Evolutionary conservation across 371 early-diverging fungal species (phyloP), one percentile per base, ranked within the genome.

Genomic region (Mortierella sp.): DNA sequence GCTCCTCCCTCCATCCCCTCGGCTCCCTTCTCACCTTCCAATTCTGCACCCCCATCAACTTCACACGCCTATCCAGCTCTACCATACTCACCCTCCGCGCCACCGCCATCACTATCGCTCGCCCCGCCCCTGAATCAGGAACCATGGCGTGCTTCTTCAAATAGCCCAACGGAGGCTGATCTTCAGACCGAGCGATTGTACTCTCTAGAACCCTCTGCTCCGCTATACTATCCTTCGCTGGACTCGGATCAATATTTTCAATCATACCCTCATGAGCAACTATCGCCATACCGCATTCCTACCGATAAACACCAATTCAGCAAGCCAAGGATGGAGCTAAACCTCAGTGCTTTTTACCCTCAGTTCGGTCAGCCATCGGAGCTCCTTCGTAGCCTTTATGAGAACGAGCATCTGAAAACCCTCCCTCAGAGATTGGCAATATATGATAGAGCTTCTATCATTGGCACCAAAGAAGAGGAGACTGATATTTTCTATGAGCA

Each of bases 111-210:
- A 45, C 45, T 15, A 17, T 40, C 61, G 0, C 26, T 15, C 28
- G 31, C 59, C 23, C 34, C 45, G 2, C 42, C 54, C n/a, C 28
- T 23, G 10, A n/a, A 15, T 22, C 66, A 51, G 43, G 42, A 47
- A 19, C 59, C 75, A 69, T 75, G 75, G 75, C 51, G 45, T n/a
- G 37, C 70, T 3, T 26, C 47, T 0, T 63, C 67, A 15, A 51
- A 54, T 32, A 62, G 43, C 58, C 74, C 74, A 1, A 54, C 54
- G 3, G 68, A 56, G 28, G 40, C 43, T 2, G 74, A 74, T n/a
- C 58, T 62, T 13, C 64, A 43, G 49, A 28, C 71, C 10, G 64
- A 58, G 8, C 60, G 22, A 6, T 42, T 37, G 5, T 49, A 66
- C n/a, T 40, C 57, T 34, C 56, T 64, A 5, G 66, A 29, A 47